Evolutionary conservation across 75 land plant genomes (phyloP).

Genomic region (Chamaecyparis obtusa): DNA sequence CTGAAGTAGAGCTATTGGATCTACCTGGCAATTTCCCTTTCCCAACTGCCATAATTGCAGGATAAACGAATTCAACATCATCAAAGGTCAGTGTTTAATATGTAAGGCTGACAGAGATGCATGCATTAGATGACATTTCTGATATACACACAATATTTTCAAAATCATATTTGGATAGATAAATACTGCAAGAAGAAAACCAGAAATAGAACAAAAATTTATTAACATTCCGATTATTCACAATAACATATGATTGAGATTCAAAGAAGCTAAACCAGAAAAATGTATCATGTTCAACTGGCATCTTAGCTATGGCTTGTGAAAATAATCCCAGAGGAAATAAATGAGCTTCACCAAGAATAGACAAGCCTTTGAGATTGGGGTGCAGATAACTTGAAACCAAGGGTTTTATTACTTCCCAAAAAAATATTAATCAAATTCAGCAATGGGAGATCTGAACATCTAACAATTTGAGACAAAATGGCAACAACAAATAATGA

Average conservation of each 20-base stretch:
- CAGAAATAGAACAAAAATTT: neutral
- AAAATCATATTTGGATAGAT: neutral
- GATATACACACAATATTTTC: neutral
- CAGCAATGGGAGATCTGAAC: neutral
- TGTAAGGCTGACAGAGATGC: constrained; percentile 3
- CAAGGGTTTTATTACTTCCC: no score
- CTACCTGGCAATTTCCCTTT: constrained; percentile 41
- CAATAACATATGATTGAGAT: neutral
- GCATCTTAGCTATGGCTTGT: constrained; percentile 26
- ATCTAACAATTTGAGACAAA: neutral
- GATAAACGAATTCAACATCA: constrained; percentile 56
- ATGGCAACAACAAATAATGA: neutral
- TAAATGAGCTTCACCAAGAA: constrained; percentile 23
- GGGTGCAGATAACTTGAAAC: constrained; percentile 31
- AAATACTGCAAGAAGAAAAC: neutral
- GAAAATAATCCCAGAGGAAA: constrained; percentile 68
- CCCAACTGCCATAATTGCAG: constrained; percentile 68
- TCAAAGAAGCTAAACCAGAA: neutral
- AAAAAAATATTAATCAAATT: neutral
- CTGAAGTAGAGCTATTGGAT: constrained; percentile 10
- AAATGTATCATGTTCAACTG: constrained; percentile 3
- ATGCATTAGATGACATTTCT: neutral
- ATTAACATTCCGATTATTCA: neutral
- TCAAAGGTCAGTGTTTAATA: neutral
- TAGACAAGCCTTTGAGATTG: constrained; percentile 67